phyloP scores from a whole-genome alignment of 805 yeast species.

The Lipomyces anomalus region DNA sequence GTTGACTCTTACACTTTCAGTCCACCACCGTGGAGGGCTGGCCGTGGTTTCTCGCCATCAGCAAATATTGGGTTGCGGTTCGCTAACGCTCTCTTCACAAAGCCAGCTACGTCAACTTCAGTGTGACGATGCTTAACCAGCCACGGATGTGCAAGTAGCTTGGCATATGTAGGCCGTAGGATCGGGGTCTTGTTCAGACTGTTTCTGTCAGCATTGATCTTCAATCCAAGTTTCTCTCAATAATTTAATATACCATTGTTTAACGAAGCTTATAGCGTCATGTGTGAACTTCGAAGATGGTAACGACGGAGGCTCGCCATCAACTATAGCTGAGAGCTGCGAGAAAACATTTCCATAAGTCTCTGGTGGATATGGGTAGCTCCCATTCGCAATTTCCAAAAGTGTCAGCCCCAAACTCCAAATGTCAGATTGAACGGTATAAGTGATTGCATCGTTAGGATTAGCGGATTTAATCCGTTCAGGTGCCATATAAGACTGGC shows the following conservation, averaged over 20 bases:
- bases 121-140: slow-evolving; percentile 46
- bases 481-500: slow-evolving; percentile 98
- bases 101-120: slow-evolving; percentile 37
- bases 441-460: slow-evolving; percentile 67
- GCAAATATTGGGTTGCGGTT: not conserved
- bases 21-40: slow-evolving; percentile 22
- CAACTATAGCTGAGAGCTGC: slow-evolving; percentile 94
- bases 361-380: slow-evolving; percentile 95
- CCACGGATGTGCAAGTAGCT: slow-evolving; percentile 82
- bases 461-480: slow-evolving; percentile 60
- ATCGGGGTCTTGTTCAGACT: slow-evolving; percentile 70
- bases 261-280: slow-evolving; percentile 80
- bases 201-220: not conserved
- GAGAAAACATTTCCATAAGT: slow-evolving; percentile 84
- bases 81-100: slow-evolving; percentile 29
- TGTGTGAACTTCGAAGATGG: slow-evolving; percentile 57
- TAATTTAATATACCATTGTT: slow-evolving; percentile 34
- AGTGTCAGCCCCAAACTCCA: slow-evolving; percentile 91
- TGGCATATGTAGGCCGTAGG: slow-evolving; percentile 72
- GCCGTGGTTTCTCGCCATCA: not conserved
- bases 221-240: slow-evolving; percentile 34
- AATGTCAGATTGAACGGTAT: slow-evolving; percentile 89
- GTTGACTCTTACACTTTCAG: slow-evolving; percentile 1
- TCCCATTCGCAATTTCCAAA: slow-evolving; percentile 82
- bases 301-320: slow-evolving; percentile 82